These are phyloP conservation scores for Fusarium pseudoanthophilum DNA, from an alignment of 2,329 filamentous ascomycete genomes.

Conservation along the genomic window DNA sequence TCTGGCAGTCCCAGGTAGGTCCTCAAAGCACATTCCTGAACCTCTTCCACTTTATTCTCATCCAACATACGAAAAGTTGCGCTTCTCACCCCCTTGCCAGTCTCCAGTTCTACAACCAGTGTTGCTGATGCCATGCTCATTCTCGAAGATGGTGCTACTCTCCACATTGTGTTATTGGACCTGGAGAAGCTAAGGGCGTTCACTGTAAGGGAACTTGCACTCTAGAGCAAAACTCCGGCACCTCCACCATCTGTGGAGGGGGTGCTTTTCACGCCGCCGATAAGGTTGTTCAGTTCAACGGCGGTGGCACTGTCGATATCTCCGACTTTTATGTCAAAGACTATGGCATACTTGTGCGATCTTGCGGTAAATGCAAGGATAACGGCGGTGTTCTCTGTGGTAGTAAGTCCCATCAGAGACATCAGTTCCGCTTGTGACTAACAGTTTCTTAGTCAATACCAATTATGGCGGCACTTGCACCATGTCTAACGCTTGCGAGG, in stretches of 20 bases:
- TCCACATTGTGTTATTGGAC: constrained; percentile 64
- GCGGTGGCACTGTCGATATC: constrained; percentile 30
- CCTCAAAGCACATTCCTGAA: constrained; percentile 18
- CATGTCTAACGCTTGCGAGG: constrained; percentile 37
- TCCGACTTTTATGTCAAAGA: constrained; percentile 45
- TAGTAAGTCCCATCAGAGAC: constrained; percentile 9
- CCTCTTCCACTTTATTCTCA: constrained; percentile 1
- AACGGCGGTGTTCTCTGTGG: constrained; percentile 39
- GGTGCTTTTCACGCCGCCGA: not conserved
- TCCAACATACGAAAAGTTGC: constrained; percentile 29
- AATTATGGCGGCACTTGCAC: constrained; percentile 43
- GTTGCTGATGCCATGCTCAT: constrained; percentile 59
- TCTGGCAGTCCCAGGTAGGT: constrained; percentile 25
- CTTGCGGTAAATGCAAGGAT: constrained; percentile 53
- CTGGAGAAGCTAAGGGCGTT: constrained; percentile 8
- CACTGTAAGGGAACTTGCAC: no score
- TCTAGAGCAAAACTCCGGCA: no score
- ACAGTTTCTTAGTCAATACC: constrained; percentile 26
- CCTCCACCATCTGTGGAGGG: no score
- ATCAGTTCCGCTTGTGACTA: not conserved
- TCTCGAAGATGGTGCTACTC: constrained; percentile 60
- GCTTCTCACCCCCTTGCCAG: constrained; percentile 35
- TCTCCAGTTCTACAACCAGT: constrained; percentile 34
- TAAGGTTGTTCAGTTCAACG: not conserved
- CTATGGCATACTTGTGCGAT: constrained; percentile 61